phyloP scores from a whole-genome alignment of 1,139 yeast species.

The Hansenula anomala region DNA sequence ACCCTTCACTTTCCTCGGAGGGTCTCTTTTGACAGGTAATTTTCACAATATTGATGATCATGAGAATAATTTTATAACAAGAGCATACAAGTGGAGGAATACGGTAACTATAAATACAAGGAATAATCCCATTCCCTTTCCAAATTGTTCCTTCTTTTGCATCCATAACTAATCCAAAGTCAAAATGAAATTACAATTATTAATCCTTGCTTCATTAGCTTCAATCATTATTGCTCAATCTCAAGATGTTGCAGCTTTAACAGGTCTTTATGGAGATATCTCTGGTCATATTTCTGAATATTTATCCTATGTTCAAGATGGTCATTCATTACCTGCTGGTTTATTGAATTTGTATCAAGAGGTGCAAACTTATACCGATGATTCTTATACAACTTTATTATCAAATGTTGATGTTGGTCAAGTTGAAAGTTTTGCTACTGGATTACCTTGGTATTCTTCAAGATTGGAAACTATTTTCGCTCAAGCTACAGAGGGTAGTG shows the following conservation, averaged over 20 bases:
- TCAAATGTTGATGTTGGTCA: slow-evolving; percentile 23
- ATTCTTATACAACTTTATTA: slow-evolving; percentile 34
- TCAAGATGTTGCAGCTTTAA: slow-evolving; percentile 18
- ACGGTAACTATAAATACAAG: no score
- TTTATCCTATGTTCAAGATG: slow-evolving; percentile 19
- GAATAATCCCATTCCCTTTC: no score
- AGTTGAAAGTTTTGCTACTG: slow-evolving; percentile 32
- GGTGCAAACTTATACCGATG: slow-evolving; percentile 36
- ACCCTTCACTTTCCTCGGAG: no score
- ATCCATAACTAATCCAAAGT: background rate
- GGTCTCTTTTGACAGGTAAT: no score
- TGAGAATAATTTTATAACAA: no score
- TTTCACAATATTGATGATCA: no score
- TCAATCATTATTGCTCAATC: slow-evolving; percentile 13
- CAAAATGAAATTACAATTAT: slow-evolving; percentile 7
- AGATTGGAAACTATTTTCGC: slow-evolving; percentile 29
- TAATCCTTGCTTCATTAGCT: slow-evolving; percentile 5
- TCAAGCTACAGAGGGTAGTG: slow-evolving; percentile 21
- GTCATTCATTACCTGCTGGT: slow-evolving; percentile 25
- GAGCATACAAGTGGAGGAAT: no score
- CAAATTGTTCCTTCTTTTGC: no score
- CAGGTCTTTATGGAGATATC: slow-evolving; percentile 27
- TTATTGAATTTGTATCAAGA: no score
- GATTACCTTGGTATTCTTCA: slow-evolving; percentile 39
- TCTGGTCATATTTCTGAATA: slow-evolving; percentile 25